Evolutionary conservation across 306 rosid species (phyloP).

Genomic region (Rosa persica): DNA sequence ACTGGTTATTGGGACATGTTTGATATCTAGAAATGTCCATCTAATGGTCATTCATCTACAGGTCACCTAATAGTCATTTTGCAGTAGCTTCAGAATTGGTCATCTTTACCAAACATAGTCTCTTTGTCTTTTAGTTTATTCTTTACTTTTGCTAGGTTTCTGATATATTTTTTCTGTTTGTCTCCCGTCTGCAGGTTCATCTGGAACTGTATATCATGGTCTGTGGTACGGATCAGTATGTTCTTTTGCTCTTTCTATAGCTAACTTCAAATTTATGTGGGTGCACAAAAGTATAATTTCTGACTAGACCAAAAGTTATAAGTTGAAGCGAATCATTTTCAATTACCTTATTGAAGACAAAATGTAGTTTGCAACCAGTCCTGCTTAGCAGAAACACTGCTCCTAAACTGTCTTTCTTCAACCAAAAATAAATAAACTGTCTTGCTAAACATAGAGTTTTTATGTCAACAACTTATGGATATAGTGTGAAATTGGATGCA

Average conservation of each 20-base stretch:
- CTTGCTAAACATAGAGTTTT: not conserved
- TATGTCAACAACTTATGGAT: not conserved
- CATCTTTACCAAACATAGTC: not conserved
- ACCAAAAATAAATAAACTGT: not conserved
- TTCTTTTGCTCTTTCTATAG: slow-evolving; percentile 54
- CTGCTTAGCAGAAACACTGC: not conserved
- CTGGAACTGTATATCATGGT: slow-evolving; percentile 98
- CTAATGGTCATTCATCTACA: not conserved
- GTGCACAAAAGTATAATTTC: slow-evolving; percentile 11
- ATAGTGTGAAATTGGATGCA: not conserved
- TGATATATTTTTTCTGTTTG: slow-evolving; percentile 26
- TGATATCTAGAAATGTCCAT: not conserved
- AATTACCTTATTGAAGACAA: not conserved
- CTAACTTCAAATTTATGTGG: slow-evolving; percentile 23
- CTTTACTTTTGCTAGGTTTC: slow-evolving; percentile 11
- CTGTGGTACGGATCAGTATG: slow-evolving; percentile 99
- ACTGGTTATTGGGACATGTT: not conserved
- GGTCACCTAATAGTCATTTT: not conserved
- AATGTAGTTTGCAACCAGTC: slow-evolving; percentile 5
- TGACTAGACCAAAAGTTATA: slow-evolving; percentile 5
- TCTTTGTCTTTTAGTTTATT: slow-evolving; percentile 1
- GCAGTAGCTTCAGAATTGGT: slow-evolving; percentile 1
- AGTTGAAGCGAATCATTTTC: not conserved
- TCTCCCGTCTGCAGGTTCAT: slow-evolving; percentile 69
- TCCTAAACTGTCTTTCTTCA: not conserved